Evolutionary conservation across 2,329 filamentous ascomycete species (phyloP), one percentile per base, ranked within the genome.

Genomic region (Stenocarpella maydis): DNA sequence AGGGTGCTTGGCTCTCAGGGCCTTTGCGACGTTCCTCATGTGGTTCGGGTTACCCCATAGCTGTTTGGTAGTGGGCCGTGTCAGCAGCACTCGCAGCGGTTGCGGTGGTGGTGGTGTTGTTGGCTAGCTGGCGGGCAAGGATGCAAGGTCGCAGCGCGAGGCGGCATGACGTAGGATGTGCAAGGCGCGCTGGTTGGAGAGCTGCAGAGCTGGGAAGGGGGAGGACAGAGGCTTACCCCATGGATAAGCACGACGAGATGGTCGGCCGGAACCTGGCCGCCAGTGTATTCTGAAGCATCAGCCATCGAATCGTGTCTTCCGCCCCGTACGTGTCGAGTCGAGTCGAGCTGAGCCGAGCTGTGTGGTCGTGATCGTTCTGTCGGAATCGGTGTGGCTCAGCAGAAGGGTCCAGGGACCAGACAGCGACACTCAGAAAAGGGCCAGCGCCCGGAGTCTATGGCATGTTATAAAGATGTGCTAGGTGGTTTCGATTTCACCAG

Each of bases 31-130:
- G 68, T 87, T 89, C 71, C 84, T 84, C 80, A 95, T 87, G 79
- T 96, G 92, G 58, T 84, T 83, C 1, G 93, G 93, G 73, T 93
- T 93, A 24, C 93, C 93, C 93, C 93, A 95, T 73, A 95, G 85
- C 81, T 93, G 73, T 50, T n/a, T 37, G 26, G 47, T 28, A 17
- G 19, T 31, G 3, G 26, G 24, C 43, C 52, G 28, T 58, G 67
- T 73, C 34, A 75, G 73, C 34, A 75, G 72, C 58, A 50, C 28
- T 41, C 15, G 26, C 53, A n/a, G 49, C 10, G 15, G 26, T 15
- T 37, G 34, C 12, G 34, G 34, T 37, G 7, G 34, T 37, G 14
- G 21, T 49, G 17, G 24, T 17, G 41, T n/a, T 58, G 47, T 19
- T 54, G 24, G 34, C 64, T 41, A 14, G 34, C 41, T 45, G 64